These are phyloP conservation scores for Aureoboletus auriporus DNA, from an alignment of 768 basidiomycete genomes.

Conservation along the genomic window DNA sequence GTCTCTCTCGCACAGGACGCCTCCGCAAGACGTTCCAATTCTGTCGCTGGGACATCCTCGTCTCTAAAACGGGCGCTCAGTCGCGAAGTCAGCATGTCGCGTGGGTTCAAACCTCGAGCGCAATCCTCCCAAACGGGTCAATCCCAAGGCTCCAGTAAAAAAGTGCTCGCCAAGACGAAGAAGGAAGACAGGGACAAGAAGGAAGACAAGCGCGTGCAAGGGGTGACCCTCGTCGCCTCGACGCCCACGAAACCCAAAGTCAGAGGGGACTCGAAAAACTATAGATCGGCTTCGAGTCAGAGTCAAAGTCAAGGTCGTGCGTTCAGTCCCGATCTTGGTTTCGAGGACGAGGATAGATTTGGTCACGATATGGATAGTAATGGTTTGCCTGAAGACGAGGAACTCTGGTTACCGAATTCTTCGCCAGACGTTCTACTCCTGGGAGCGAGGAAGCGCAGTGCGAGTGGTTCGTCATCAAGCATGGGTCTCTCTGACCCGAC, in stretches of 20 bases:
- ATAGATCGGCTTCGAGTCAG: conserved; percentile 6
- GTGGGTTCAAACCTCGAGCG: conserved; percentile 53
- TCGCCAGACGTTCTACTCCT: conserved; percentile 42
- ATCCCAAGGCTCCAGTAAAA: conserved; percentile 14
- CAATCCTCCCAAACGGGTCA: conserved; percentile 11
- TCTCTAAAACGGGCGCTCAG: conserved; percentile 54
- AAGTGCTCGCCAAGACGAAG: conserved; percentile 9
- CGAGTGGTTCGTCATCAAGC: conserved; percentile 26
- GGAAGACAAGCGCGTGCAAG: conserved; percentile 6
- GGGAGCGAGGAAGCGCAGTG: conserved; percentile 20
- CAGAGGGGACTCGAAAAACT: conserved; percentile 5
- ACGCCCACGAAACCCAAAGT: conserved; percentile 45
- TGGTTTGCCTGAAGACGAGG: conserved; percentile 30
- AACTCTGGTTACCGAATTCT: conserved; percentile 37
- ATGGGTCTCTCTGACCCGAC: conserved; percentile 14
- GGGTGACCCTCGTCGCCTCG: conserved; percentile 45
- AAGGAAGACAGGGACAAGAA: conserved; percentile 5
- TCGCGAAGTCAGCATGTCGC: conserved; percentile 75
- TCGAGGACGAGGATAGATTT: background rate
- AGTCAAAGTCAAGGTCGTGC: conserved; percentile 7
- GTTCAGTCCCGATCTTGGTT: background rate
- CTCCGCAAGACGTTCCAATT: conserved; percentile 33
- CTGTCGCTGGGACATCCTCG: conserved; percentile 29
- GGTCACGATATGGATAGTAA: conserved; percentile 4
- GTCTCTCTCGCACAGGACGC: conserved; percentile 67